Base-by-base conservation (phyloP, 2,329 filamentous ascomycete genomes). In the Fusarium pilosicola region DNA sequence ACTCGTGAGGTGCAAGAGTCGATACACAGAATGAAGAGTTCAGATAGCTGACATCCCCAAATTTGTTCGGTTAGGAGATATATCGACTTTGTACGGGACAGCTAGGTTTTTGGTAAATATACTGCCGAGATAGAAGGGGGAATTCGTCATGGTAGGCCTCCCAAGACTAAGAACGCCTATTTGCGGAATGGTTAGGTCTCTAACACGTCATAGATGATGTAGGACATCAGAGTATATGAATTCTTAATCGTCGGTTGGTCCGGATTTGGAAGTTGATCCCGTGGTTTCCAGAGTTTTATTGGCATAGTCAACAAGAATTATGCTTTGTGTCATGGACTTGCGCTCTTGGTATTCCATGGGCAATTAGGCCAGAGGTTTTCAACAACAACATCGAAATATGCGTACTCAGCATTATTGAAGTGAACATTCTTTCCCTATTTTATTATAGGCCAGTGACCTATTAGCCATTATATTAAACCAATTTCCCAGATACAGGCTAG, bases 21-120 rank as follows among this genome's bases (percentile, higher is more conserved):
- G 14, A 12, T 48, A 30, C 0, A n/a, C 0, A 48, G 6, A 30
- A 1, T 4, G 0, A 22, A 12, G 20, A 30, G 6, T n/a, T n/a
- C n/a, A n/a, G n/a, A n/a, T n/a, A n/a, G n/a, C n/a, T n/a, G n/a
- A n/a, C n/a, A n/a, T n/a, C n/a, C n/a, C n/a, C n/a, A n/a, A n/a
- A n/a, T n/a, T n/a, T 0, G 4, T 24, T 18, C 5, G 5, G 15
- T 44, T 1, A 0, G 41, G 10, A 44, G n/a, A 8, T 5, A 0
- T 18, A 24, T 44, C 6, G n/a, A 4, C 1, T 4, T 3, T 17
- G n/a, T 5, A 24, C 12, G 0, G n/a, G 15, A 24, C 6, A 5
- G n/a, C 0, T 18, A 24, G 15, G 1, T 18, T 5, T 2, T 7
- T 12, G 4, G 4, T 30, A 4, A 17, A 30, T 28, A 15, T 17